A percentile compares a stretch with the other conserved stretches of the same genome.
phyloP scores from a whole-genome alignment of 2,329 filamentous ascomycete species.

The Botrytis deweyae region DNA sequence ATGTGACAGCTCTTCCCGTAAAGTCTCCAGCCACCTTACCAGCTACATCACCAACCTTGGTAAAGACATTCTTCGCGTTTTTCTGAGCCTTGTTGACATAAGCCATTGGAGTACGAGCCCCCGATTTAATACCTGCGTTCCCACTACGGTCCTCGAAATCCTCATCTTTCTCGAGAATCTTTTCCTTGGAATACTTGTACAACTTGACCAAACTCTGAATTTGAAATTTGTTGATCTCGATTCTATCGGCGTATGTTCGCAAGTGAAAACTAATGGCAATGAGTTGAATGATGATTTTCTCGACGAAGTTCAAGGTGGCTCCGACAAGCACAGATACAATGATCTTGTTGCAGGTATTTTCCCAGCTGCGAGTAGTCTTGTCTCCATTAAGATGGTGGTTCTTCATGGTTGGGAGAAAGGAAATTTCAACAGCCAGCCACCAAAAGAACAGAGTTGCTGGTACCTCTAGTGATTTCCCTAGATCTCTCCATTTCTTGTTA shows the following conservation, averaged over 20 bases:
- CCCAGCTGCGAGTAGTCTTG: slow-evolving; percentile 61
- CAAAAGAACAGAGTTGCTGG: slow-evolving; percentile 87
- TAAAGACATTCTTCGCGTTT: slow-evolving; percentile 72
- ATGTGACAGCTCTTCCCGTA: slow-evolving; percentile 68
- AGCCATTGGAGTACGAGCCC: slow-evolving; percentile 65
- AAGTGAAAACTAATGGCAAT: slow-evolving; percentile 92
- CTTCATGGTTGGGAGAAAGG: slow-evolving; percentile 79
- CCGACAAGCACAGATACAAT: slow-evolving; percentile 83
- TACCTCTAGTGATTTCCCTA: slow-evolving; percentile 81
- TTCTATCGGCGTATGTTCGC: slow-evolving; percentile 85
- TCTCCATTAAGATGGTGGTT: slow-evolving; percentile 53
- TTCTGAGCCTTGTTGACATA: slow-evolving; percentile 67
- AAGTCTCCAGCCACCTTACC: slow-evolving; percentile 88
- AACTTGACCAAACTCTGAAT: slow-evolving; percentile 67
- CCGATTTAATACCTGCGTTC: slow-evolving; percentile 43
- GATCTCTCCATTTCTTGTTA: slow-evolving; percentile 88
- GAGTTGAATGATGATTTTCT: slow-evolving; percentile 93
- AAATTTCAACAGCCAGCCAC: slow-evolving; percentile 83
- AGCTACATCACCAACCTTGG: slow-evolving; percentile 80
- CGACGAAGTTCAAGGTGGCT: slow-evolving; percentile 75
- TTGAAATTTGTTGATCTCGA: slow-evolving; percentile 89
- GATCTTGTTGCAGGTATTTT: slow-evolving; percentile 77
- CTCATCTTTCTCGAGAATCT: slow-evolving; percentile 68
- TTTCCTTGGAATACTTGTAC: slow-evolving; percentile 62
- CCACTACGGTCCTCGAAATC: slow-evolving; percentile 61